Evolutionary conservation across 305 asterid genomes (phyloP).

Genomic region (Fraxinus sp.): DNA sequence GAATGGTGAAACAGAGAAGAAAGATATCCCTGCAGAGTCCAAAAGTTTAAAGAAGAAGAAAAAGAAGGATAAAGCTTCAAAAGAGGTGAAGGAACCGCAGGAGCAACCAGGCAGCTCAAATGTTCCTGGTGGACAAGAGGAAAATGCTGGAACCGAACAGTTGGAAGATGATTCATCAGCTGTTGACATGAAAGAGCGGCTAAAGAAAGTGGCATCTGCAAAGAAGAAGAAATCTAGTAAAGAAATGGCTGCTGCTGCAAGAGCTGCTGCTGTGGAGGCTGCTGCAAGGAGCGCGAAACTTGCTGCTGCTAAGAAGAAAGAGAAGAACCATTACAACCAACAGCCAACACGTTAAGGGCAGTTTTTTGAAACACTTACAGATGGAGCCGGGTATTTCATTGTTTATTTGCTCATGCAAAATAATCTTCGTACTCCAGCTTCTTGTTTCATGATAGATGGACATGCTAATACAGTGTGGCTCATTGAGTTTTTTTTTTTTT

Average conservation of each 20-base stretch:
- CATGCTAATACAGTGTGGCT: not conserved
- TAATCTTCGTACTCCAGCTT: not conserved
- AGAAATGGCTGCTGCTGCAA: constrained; percentile 73
- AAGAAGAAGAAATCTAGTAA: constrained; percentile 80
- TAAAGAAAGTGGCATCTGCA: constrained; percentile 61
- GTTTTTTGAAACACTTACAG: not conserved
- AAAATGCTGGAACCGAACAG: constrained; percentile 38
- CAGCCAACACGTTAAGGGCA: constrained; percentile 64
- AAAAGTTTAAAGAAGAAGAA: constrained; percentile 85
- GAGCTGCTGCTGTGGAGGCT: constrained; percentile 85
- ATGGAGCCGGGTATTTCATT: not conserved
- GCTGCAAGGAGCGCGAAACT: constrained; percentile 79
- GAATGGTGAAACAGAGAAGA: constrained; percentile 49
- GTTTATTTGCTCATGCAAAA: not conserved
- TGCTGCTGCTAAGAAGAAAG: constrained; percentile 89
- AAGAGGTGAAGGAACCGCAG: constrained; percentile 60
- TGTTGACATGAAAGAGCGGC: constrained; percentile 65
- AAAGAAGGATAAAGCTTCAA: constrained; percentile 72
- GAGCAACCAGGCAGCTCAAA: constrained; percentile 37
- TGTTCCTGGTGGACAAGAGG: constrained; percentile 22
- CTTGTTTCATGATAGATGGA: not conserved
- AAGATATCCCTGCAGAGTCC: constrained; percentile 58
- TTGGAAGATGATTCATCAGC: constrained; percentile 54
- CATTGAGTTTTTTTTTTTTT: not conserved
- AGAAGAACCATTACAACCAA: constrained; percentile 88